Conservation (phyloP, 78 protist species). For the Guillardia theta region DNA sequence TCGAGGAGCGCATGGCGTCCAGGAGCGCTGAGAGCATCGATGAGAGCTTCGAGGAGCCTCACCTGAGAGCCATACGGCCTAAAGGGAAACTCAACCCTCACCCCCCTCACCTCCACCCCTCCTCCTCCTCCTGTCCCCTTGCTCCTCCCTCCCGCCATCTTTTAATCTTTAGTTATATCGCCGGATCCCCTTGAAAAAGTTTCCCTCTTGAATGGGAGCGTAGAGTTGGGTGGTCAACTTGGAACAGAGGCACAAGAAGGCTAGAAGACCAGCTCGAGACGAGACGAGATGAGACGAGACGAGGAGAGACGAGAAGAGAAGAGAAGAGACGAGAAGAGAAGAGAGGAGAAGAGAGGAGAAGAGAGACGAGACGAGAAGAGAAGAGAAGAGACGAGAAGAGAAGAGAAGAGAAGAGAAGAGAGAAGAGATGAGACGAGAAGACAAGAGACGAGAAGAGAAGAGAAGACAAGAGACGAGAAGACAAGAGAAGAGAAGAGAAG, state of each 20-base stretch:
- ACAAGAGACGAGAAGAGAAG: neutral
- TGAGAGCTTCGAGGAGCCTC: slow-evolving; percentile 60
- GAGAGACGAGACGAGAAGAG: neutral
- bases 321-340: neutral
- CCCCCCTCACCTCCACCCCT: slow-evolving; percentile 14
- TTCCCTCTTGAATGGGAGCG: too few relatives aligned
- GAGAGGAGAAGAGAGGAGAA: neutral
- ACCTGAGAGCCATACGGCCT: slow-evolving; percentile 57
- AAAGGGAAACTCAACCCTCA: slow-evolving; percentile 47
- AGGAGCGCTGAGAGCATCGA: slow-evolving; percentile 48
- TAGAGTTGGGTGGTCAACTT: too few relatives aligned
- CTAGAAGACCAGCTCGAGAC: too few relatives aligned
- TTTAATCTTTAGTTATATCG: too few relatives aligned
- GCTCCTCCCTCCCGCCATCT: too few relatives aligned
- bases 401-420: neutral
- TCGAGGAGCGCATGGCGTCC: slow-evolving; percentile 79
- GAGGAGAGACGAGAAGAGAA: neutral
- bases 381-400: neutral
- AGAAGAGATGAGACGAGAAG: neutral
- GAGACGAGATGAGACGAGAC: neutral
- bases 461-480: neutral
- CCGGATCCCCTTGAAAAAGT: too few relatives aligned
- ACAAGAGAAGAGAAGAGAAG: neutral
- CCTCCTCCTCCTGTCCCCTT: too few relatives aligned
- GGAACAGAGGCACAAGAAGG: too few relatives aligned